These are phyloP conservation scores for Sporothrix pseudoabietina DNA, from an alignment of 2,329 filamentous ascomycete genomes.

Conservation along the genomic window DNA sequence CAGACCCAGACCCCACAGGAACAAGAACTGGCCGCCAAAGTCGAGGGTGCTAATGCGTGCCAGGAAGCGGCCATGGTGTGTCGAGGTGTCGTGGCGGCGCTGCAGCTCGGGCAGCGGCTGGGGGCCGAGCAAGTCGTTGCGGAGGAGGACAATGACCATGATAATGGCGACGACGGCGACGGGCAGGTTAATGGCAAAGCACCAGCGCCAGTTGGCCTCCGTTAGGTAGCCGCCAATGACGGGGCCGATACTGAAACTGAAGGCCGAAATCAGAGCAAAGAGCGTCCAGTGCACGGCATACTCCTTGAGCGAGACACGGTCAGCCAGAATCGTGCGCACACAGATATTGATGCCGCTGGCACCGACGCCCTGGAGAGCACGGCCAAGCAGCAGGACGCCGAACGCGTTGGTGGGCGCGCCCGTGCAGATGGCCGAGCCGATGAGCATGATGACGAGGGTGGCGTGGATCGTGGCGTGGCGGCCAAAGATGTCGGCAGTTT, in stretches of 20 bases:
- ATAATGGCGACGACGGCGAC: constrained; percentile 55
- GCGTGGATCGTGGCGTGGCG: constrained; percentile 61
- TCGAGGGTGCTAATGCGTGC: constrained; percentile 58
- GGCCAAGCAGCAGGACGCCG: constrained; percentile 62
- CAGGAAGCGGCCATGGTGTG: constrained; percentile 41
- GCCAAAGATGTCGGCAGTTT: constrained; percentile 66
- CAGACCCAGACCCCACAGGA: constrained; percentile 57
- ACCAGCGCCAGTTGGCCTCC: constrained; percentile 63
- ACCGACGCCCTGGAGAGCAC: constrained; percentile 63
- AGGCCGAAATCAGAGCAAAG: constrained; percentile 61
- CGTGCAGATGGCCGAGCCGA: constrained; percentile 65
- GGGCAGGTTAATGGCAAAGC: constrained; percentile 52
- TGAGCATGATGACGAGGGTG: constrained; percentile 57
- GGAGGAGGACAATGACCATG: constrained; percentile 58
- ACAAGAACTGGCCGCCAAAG: constrained; percentile 57
- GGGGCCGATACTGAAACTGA: constrained; percentile 63
- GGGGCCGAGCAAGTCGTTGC: constrained; percentile 59
- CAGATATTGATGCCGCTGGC: constrained; percentile 63
- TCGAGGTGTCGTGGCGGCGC: constrained; percentile 18
- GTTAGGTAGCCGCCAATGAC: constrained; percentile 62
- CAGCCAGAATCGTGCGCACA: constrained; percentile 63
- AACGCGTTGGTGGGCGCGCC: constrained; percentile 58
- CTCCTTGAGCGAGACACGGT: constrained; percentile 63
- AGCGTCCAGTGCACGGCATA: constrained; percentile 64
- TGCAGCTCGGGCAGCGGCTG: constrained; percentile 38